Evolutionary conservation across 2,329 filamentous ascomycete genomes (phyloP), one percentile per base, ranked within the genome.

Genomic region (Cadophora sp.): DNA sequence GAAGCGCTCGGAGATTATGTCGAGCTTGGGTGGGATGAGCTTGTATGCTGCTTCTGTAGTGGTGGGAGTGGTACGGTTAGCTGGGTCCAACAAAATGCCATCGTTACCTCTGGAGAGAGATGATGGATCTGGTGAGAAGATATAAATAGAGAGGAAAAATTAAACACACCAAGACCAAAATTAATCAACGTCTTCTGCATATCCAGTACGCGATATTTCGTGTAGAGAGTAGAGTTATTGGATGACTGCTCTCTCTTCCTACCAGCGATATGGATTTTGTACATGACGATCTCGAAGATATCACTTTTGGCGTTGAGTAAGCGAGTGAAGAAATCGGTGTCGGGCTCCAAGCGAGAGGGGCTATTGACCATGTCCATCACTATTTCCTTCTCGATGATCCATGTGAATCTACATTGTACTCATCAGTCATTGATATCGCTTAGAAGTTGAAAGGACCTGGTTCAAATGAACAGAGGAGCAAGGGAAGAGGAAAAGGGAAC

Each of bases 221-320:
- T 62, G 27, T 62, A 50, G 14, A 62, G 26, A 14, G 24, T 27
- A 3, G 40, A 62, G 16, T 27, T 48, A n/a, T 7, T 50, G 1
- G 43, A 62, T 24, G 59, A 29, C 27, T 50, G 59, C 26, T 62
- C 59, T 40, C 29, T 48, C 26, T 62, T 62, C 40, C 59, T 24
- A 22, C 40, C 59, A 3, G 40, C 40, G 26, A 62, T 31, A n/a
- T 62, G 59, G 40, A 62, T 62, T 16, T 50, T 62, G 9, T 62
- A 62, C 40, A 62, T n/a, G 14, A n/a, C 59, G 3, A 50, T 62
- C 40, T 62, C 59, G 43, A 62, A 62, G 24, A 62, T 62, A 22
- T 62, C 59, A 6, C 11, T 31, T 24, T 46, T 26, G 1, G 43
- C 59, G 5, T 46, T 31, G 40, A 62, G 59, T 14, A 62, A 24